A percentile compares a stretch with the other conserved stretches of the same genome.
These are phyloP conservation scores for Colletotrichum somersetense DNA, from an alignment of 2,329 filamentous ascomycete species.

Conservation along the genomic window DNA sequence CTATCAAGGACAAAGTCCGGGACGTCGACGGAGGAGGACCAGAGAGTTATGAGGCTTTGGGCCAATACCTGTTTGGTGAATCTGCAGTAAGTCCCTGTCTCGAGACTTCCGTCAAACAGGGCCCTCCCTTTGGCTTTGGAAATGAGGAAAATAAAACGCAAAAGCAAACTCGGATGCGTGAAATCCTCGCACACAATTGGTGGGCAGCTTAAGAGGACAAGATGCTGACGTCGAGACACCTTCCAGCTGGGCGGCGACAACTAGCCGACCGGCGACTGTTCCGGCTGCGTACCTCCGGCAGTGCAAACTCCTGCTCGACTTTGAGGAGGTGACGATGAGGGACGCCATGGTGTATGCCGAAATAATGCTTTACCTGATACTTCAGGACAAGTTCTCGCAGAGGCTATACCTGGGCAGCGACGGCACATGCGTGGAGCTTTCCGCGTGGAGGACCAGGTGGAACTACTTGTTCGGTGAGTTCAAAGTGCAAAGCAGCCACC, in stretches of 20 bases:
- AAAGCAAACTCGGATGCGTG: too few species aligned
- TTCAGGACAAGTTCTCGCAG: constrained; percentile 52
- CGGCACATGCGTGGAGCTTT: constrained; percentile 51
- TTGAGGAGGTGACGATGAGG: constrained; percentile 56
- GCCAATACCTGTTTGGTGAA: constrained; percentile 54
- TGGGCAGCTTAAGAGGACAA: not conserved
- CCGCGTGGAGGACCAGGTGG: constrained; percentile 52
- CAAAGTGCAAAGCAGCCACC: not conserved
- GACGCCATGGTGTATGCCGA: constrained; percentile 57
- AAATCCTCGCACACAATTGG: too few species aligned
- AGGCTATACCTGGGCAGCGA: constrained; percentile 49
- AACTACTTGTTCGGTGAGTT: constrained; percentile 50
- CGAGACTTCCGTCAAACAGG: not conserved
- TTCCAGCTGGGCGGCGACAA: constrained; percentile 56
- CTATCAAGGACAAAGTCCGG: constrained; percentile 52
- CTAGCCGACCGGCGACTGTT: constrained; percentile 54
- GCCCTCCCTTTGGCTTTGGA: too few species aligned
- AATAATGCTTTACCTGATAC: constrained; percentile 52
- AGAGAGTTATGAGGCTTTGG: constrained; percentile 53
- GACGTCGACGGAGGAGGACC: constrained; percentile 50
- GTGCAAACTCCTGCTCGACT: constrained; percentile 55
- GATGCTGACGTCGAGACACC: not conserved
- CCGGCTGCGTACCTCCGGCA: constrained; percentile 54
- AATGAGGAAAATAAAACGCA: not conserved
- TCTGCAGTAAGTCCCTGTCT: constrained; percentile 47